Evolutionary conservation across 2,329 filamentous ascomycete genomes (phyloP).

Genomic region (Biscogniauxia mediterranea): DNA sequence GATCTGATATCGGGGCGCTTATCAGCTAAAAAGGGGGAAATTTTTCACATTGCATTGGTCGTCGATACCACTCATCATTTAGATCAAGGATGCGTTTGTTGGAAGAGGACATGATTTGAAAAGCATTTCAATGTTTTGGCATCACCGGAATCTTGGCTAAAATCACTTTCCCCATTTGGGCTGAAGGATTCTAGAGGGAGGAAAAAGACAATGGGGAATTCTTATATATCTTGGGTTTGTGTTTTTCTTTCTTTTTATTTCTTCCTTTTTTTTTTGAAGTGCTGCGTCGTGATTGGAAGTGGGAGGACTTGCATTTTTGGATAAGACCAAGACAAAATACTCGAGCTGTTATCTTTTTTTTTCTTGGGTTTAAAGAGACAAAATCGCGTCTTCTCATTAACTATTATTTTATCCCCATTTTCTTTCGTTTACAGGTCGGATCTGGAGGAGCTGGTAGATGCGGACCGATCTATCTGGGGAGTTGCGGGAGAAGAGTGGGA

Average conservation of each 20-base stretch:
- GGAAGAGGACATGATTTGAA: not conserved
- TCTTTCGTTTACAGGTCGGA: not conserved
- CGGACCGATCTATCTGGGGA: not conserved
- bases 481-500: not conserved
- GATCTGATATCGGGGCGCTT: conserved; percentile 47
- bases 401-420: conserved; percentile 2
- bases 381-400: not conserved
- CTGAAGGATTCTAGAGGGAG: conserved; percentile 3
- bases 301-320: not conserved
- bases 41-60: conserved; percentile 19
- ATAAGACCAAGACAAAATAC: not conserved
- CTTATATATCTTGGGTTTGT: conserved; percentile 4
- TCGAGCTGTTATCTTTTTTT: not conserved
- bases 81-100: conserved; percentile 11
- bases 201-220: not conserved
- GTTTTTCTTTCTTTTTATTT: not conserved
- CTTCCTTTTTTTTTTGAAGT: not conserved
- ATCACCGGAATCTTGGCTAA: not conserved
- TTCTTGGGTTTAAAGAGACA: not conserved
- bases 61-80: conserved; percentile 12
- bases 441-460: not conserved
- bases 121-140: not conserved
- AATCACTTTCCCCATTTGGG: not conserved
- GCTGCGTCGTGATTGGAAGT: not conserved
- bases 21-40: conserved; percentile 37